Conservation (phyloP, 306 rosid genomes). For the Boehmeria nivea region DNA sequence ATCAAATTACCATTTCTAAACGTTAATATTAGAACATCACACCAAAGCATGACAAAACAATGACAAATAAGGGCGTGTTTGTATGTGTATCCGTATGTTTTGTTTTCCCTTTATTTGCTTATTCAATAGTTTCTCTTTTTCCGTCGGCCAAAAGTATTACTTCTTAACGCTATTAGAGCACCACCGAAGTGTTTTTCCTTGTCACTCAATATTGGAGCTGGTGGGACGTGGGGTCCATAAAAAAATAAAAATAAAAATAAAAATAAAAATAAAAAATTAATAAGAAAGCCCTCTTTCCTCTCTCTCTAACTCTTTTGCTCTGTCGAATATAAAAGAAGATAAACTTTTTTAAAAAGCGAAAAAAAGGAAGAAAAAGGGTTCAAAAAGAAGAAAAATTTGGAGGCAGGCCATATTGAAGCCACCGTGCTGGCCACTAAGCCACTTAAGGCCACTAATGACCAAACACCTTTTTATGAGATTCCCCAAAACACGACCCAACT, state of each 20-base stretch:
- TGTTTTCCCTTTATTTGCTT: neutral
- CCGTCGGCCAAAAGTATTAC: constrained; percentile 40
- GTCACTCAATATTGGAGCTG: constrained; percentile 21
- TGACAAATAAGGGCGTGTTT: no score
- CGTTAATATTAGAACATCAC: no score
- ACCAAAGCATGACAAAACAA: no score
- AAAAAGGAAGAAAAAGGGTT: neutral
- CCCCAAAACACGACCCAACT: constrained; percentile 44
- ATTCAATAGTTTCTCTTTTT: neutral
- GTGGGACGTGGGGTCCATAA: constrained; percentile 33
- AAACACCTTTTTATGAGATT: constrained; percentile 60
- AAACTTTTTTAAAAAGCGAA: constrained; percentile 22
- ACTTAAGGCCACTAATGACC: constrained; percentile 38
- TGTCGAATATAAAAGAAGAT: constrained; percentile 35
- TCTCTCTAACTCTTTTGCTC: neutral
- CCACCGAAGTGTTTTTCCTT: constrained; percentile 27
- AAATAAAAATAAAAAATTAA: no score
- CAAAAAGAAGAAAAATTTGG: constrained; percentile 9
- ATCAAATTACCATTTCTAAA: no score
- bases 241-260: neutral
- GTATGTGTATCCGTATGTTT: neutral
- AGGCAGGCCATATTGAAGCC: constrained; percentile 39
- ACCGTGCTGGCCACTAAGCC: constrained; percentile 63
- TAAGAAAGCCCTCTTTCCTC: no score
- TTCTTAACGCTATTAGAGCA: constrained; percentile 8